phyloP scores from a whole-genome alignment of 2,329 filamentous ascomycete genomes.

The Diaporthe destruens region DNA sequence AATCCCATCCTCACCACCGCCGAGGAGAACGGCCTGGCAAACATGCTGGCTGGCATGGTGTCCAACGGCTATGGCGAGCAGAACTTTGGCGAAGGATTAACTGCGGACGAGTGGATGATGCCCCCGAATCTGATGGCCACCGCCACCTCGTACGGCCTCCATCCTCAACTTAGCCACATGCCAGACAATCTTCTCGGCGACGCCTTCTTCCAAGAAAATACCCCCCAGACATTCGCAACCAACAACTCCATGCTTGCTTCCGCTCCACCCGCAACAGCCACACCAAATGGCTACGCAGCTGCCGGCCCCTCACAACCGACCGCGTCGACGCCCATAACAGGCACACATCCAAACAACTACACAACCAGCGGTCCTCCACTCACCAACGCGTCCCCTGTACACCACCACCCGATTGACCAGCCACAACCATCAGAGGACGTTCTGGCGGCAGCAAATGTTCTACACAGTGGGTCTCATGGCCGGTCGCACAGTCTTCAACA shows the following conservation, averaged over 20 bases:
- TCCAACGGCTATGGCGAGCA: slow-evolving; percentile 57
- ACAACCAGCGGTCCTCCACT: slow-evolving; percentile 13
- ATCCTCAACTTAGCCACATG: slow-evolving; percentile 51
- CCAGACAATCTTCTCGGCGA: slow-evolving; percentile 46
- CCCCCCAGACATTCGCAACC: slow-evolving; percentile 26
- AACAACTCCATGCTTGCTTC: slow-evolving; percentile 23
- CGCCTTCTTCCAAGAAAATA: slow-evolving; percentile 48
- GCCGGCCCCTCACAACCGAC: slow-evolving; percentile 25
- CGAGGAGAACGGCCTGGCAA: slow-evolving; percentile 69
- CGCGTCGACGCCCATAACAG: slow-evolving; percentile 12
- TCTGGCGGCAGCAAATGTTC: slow-evolving; percentile 66
- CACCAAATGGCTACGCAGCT: slow-evolving; percentile 28
- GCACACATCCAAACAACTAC: slow-evolving; percentile 1
- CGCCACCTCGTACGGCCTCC: slow-evolving; percentile 72
- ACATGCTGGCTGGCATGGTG: slow-evolving; percentile 68
- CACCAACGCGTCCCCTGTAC: slow-evolving; percentile 43
- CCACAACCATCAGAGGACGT: slow-evolving; percentile 65
- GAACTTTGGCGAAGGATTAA: slow-evolving; percentile 62
- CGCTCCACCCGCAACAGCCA: slow-evolving; percentile 15
- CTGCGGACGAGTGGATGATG: slow-evolving; percentile 67
- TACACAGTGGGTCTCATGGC: slow-evolving; percentile 58
- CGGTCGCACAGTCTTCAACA: slow-evolving; percentile 44
- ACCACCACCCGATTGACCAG: slow-evolving; percentile 46
- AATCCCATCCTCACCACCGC: slow-evolving; percentile 70
- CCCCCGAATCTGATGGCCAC: slow-evolving; percentile 76